Evolutionary conservation across 1,139 yeast genomes (phyloP).

Genomic region (Kurtzmaniella quercitrusa): DNA sequence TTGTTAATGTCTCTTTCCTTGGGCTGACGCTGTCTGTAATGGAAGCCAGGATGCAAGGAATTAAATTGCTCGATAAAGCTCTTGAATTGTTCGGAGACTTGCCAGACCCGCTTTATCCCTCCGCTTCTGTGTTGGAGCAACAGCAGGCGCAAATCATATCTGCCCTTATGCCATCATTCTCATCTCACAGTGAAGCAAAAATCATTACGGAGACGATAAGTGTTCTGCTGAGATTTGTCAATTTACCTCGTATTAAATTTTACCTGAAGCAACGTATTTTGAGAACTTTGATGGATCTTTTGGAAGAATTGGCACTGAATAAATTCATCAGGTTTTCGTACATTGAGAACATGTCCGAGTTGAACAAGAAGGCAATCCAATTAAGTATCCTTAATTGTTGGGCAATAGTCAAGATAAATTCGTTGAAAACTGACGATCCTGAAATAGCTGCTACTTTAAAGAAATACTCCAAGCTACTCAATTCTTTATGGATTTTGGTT

Average conservation of each 20-base stretch:
- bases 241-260: conserved; percentile 42
- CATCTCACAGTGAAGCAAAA: conserved; percentile 64
- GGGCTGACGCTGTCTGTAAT: conserved; percentile 75
- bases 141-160: conserved; percentile 93
- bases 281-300: conserved; percentile 60
- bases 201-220: conserved; percentile 76
- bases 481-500: conserved; percentile 76
- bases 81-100: conserved; percentile 50
- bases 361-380: conserved; percentile 61
- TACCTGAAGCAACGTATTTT: conserved; percentile 61
- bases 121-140: conserved; percentile 74
- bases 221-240: conserved; percentile 74
- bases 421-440: conserved; percentile 19
- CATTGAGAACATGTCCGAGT: conserved; percentile 43
- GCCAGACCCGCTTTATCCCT: conserved; percentile 71
- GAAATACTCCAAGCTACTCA: conserved; percentile 56
- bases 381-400: conserved; percentile 79
- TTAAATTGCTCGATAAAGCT: conserved; percentile 50
- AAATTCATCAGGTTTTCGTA: conserved; percentile 41
- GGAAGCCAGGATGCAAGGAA: conserved; percentile 61
- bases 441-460: conserved; percentile 44
- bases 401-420: conserved; percentile 72
- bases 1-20: conserved; percentile 77
- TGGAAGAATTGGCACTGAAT: conserved; percentile 56
- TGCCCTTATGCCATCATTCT: conserved; percentile 88